These are phyloP conservation scores for Tetracladium setigerum DNA, from an alignment of 495 filamentous ascomycete species.

Conservation along the genomic window DNA sequence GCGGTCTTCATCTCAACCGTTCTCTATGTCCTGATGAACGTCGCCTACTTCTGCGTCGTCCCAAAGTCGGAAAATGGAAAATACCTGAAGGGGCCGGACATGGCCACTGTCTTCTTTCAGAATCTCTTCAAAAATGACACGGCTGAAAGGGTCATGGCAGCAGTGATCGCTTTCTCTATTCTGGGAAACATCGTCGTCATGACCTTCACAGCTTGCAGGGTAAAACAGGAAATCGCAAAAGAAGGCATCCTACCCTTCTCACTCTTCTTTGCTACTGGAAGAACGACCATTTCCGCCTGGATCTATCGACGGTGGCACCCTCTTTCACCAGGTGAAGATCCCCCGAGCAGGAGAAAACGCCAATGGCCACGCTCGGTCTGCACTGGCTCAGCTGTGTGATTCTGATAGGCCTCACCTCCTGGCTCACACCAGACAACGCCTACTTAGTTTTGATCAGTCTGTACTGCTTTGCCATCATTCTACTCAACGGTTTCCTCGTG, in stretches of 20 bases:
- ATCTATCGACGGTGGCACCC: constrained; percentile 7
- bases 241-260: constrained; percentile 43
- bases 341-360: constrained; percentile 6
- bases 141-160: background rate
- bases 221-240: constrained; percentile 48
- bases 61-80: background rate
- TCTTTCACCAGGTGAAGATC: background rate
- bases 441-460: constrained; percentile 4
- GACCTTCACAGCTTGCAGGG: constrained; percentile 41
- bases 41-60: constrained; percentile 5
- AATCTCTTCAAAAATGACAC: constrained; percentile 2
- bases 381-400: constrained; percentile 14
- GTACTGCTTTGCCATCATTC: constrained; percentile 7
- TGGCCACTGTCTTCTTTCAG: constrained; percentile 4
- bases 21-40: constrained; percentile 14
- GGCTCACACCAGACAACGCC: background rate
- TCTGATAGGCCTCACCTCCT: constrained; percentile 4
- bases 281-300: too few relatives aligned
- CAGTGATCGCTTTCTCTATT: constrained; percentile 8
- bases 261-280: constrained; percentile 31
- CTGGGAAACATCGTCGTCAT: constrained; percentile 25
- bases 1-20: constrained; percentile 8
- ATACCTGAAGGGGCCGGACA: background rate
- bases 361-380: constrained; percentile 13
- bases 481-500: constrained; percentile 13